phyloP scores from a whole-genome alignment of 2,329 filamentous ascomycete genomes.

The Phialophora macrospora region DNA sequence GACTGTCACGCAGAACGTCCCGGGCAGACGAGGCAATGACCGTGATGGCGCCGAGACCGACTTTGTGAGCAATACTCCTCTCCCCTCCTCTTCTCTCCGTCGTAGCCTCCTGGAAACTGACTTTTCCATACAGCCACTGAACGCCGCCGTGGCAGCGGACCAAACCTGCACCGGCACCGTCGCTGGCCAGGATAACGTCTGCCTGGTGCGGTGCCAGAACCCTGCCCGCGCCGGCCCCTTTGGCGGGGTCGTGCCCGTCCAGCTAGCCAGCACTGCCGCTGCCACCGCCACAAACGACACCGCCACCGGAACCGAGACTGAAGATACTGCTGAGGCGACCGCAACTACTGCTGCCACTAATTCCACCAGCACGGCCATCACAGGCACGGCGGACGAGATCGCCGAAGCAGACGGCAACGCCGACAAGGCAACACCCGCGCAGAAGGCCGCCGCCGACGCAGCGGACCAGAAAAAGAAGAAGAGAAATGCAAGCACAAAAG shows the following conservation, averaged over 20 bases:
- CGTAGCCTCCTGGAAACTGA: not conserved
- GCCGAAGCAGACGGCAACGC: not conserved
- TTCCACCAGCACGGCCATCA: not conserved
- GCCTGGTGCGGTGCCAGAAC: slow-evolving; percentile 68
- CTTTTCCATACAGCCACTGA: slow-evolving; percentile 53
- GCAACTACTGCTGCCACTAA: not conserved
- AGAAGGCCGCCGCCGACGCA: slow-evolving; percentile 10
- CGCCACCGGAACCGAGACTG: not conserved
- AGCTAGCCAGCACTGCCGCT: slow-evolving; percentile 46
- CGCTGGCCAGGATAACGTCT: slow-evolving; percentile 64
- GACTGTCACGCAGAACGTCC: slow-evolving; percentile 60
- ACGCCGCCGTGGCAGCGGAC: slow-evolving; percentile 60
- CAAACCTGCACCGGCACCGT: slow-evolving; percentile 65
- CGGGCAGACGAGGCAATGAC: slow-evolving; percentile 44
- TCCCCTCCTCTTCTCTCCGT: slow-evolving; percentile 7
- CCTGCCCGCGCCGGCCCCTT: slow-evolving; percentile 65
- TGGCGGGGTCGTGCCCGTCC: slow-evolving; percentile 64
- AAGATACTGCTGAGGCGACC: not conserved
- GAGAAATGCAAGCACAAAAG: not conserved
- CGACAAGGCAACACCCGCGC: not conserved
- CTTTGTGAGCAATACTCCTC: slow-evolving; percentile 22
- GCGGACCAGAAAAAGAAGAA: slow-evolving; percentile 14
- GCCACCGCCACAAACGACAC: not conserved
- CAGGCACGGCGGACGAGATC: not conserved
- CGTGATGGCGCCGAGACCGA: slow-evolving; percentile 19